Evolutionary conservation across 352 stramenopile species (phyloP).

Genomic region (Pseudoperonospora humuli): DNA sequence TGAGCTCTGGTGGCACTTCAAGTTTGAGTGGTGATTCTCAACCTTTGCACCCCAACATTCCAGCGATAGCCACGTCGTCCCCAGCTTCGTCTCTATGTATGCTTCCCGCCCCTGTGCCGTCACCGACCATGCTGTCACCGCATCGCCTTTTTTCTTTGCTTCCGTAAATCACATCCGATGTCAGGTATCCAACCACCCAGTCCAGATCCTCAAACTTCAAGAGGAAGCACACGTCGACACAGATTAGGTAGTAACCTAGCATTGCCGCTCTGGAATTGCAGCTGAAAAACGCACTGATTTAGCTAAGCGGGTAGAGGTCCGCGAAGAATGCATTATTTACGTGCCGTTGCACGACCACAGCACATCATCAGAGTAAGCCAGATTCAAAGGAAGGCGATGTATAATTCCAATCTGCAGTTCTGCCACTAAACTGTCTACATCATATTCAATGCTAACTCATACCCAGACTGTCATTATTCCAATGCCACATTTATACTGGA

Average conservation of each 20-base stretch:
- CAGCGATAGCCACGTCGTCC: constrained; percentile 22
- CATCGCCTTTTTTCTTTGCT: constrained; percentile 57
- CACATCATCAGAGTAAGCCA: constrained; percentile 15
- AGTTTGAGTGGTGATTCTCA: constrained; percentile 7
- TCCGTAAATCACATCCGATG: constrained; percentile 21
- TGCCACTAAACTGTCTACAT: background rate
- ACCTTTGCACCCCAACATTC: constrained; percentile 13
- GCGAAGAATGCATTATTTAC: constrained; percentile 28
- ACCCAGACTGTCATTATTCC: too few relatives aligned
- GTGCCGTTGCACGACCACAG: constrained; percentile 20
- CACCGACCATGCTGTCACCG: constrained; percentile 51
- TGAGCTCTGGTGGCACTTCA: constrained; percentile 19
- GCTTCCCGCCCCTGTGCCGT: constrained; percentile 23
- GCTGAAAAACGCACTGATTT: background rate
- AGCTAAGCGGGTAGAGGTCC: constrained; percentile 4
- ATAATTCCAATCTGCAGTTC: constrained; percentile 8
- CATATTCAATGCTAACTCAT: background rate
- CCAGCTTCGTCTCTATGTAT: constrained; percentile 29
- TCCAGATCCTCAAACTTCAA: background rate
- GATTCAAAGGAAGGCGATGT: constrained; percentile 41
- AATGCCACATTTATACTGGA: constrained; percentile 32
- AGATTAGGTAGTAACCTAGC: constrained; percentile 9
- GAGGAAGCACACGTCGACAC: background rate
- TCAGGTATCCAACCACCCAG: background rate
- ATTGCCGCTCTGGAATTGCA: background rate